Percentiles rank a stretch among this genome's conserved stretches.
phyloP scores from a whole-genome alignment of 371 early-diverging fungal species.

The Mucor sp. region DNA sequence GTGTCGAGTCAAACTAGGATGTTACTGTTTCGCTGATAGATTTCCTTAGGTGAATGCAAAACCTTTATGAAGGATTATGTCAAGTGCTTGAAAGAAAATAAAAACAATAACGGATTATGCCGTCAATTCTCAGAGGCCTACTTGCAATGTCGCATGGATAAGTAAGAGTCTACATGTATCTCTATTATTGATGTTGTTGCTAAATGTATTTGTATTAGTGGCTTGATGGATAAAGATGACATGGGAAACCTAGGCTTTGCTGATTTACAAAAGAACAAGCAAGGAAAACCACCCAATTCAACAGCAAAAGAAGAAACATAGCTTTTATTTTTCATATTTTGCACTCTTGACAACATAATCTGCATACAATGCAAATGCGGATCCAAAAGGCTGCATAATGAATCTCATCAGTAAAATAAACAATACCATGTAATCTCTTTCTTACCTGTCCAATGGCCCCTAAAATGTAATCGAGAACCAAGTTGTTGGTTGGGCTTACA shows the following conservation, averaged over 20 bases:
- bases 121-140: slow-evolving; percentile 71
- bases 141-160: slow-evolving; percentile 84
- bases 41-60: slow-evolving; percentile 70
- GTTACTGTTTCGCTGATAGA: background rate
- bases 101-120: slow-evolving; percentile 68
- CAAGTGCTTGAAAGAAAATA: slow-evolving; percentile 69
- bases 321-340: slow-evolving; percentile 9
- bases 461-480: slow-evolving; percentile 39
- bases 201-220: slow-evolving; percentile 35
- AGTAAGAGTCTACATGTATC: slow-evolving; percentile 37
- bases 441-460: slow-evolving; percentile 46
- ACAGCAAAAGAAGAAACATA: background rate
- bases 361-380: slow-evolving; percentile 47
- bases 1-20: background rate
- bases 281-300: background rate
- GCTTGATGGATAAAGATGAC: slow-evolving; percentile 71
- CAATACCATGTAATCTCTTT: background rate
- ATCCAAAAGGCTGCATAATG: slow-evolving; percentile 37
- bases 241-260: slow-evolving; percentile 74
- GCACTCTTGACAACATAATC: slow-evolving; percentile 42
- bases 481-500: slow-evolving; percentile 47
- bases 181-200: background rate
- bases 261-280: slow-evolving; percentile 25
- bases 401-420: background rate
- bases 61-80: slow-evolving; percentile 72